These are phyloP conservation scores for Nicotiana rustica DNA, from an alignment of 305 asterid genomes.

Conservation along the genomic window DNA sequence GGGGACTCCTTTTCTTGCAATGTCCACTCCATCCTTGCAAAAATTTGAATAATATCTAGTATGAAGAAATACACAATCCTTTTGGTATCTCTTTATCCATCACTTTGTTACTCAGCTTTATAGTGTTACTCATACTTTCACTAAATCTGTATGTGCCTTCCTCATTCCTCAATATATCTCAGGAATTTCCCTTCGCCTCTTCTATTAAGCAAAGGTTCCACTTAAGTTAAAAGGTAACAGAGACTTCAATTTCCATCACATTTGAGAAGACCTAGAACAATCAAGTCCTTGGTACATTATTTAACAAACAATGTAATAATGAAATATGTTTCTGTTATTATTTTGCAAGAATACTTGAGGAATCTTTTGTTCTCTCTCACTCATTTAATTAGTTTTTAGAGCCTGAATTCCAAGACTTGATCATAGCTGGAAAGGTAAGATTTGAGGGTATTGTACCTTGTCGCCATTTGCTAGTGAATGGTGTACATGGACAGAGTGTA, in stretches of 20 bases:
- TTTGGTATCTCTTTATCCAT: background rate
- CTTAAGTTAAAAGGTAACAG: background rate
- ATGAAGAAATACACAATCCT: conserved; percentile 12
- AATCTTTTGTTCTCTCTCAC: conserved; percentile 20
- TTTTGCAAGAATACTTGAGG: background rate
- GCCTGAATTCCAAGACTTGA: background rate
- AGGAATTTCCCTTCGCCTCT: conserved; percentile 10
- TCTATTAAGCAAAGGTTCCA: background rate
- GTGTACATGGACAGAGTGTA: background rate
- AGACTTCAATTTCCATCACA: background rate
- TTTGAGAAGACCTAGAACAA: conserved; percentile 22
- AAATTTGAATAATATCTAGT: background rate
- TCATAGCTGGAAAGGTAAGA: background rate
- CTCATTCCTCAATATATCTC: conserved; percentile 29
- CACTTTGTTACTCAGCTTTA: background rate
- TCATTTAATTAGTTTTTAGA: conserved; percentile 3
- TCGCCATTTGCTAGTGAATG: background rate
- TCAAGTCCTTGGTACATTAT: background rate
- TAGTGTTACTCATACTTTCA: background rate
- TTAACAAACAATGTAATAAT: background rate
- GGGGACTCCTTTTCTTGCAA: conserved; percentile 21
- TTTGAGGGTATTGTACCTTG: conserved; percentile 4
- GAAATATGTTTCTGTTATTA: background rate
- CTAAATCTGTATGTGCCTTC: background rate
- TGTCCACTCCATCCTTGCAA: conserved; percentile 2